These are phyloP conservation scores for Cyamopsis tetragonoloba DNA, from an alignment of 306 rosid genomes.

Conservation along the genomic window DNA sequence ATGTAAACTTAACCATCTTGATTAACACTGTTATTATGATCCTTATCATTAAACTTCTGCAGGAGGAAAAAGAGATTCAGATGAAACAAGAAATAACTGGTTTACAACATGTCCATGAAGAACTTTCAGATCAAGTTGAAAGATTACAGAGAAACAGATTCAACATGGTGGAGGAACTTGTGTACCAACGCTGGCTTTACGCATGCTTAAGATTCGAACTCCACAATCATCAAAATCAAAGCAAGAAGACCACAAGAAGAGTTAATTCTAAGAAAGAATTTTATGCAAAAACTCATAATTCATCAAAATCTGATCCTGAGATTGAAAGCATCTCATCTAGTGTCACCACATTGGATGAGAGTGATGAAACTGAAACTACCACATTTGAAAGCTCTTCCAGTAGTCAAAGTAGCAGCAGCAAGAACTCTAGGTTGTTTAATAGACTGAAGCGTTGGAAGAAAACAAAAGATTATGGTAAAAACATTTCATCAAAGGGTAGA, in stretches of 20 bases:
- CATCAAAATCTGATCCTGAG: slow-evolving; percentile 12
- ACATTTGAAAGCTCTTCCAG: slow-evolving; percentile 40
- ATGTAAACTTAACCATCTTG: not conserved
- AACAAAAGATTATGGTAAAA: slow-evolving; percentile 14
- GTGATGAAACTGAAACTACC: slow-evolving; percentile 29
- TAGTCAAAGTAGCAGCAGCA: slow-evolving; percentile 28
- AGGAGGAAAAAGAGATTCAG: slow-evolving; percentile 18
- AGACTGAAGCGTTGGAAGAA: slow-evolving; percentile 27
- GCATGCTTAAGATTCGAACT: slow-evolving; percentile 40
- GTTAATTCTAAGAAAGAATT: slow-evolving; percentile 4
- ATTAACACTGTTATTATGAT: not conserved
- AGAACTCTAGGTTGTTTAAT: slow-evolving; percentile 8
- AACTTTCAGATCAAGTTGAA: slow-evolving; percentile 34
- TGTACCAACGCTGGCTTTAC: slow-evolving; percentile 45
- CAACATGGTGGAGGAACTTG: slow-evolving; percentile 44
- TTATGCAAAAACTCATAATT: not conserved
- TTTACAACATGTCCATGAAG: slow-evolving; percentile 31
- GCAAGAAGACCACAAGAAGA: not conserved
- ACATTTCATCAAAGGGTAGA: not conserved
- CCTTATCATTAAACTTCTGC: not conserved
- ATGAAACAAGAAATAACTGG: slow-evolving; percentile 27
- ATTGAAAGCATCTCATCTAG: slow-evolving; percentile 30
- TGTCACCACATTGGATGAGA: slow-evolving; percentile 26
- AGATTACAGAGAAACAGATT: slow-evolving; percentile 35
- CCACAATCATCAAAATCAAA: slow-evolving; percentile 7